These are phyloP conservation scores for Dalbergia cochinchinensis DNA, from an alignment of 306 rosid genomes.

Conservation along the genomic window DNA sequence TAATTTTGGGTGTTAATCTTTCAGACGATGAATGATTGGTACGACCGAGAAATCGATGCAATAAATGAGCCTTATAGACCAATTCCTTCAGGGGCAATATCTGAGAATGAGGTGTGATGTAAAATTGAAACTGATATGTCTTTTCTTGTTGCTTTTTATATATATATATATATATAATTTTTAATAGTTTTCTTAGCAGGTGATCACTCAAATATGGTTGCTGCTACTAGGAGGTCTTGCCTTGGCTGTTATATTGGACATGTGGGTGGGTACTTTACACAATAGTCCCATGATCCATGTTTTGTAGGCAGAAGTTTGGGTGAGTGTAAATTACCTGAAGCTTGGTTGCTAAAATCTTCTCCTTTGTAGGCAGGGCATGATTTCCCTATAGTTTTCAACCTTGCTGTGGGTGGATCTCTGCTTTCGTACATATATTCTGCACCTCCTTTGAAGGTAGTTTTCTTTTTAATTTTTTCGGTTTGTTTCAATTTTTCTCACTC, in stretches of 20 bases:
- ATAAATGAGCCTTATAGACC: conserved; percentile 99
- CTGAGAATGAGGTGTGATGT: conserved; percentile 85
- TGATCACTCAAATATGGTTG: conserved; percentile 94
- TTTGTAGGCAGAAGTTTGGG: background rate
- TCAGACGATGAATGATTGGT: conserved; percentile 96
- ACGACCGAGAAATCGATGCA: conserved; percentile 97
- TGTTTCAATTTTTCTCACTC: background rate
- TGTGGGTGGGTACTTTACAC: conserved; percentile 77
- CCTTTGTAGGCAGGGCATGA: conserved; percentile 84
- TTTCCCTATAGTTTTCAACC: conserved; percentile 81
- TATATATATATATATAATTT: background rate
- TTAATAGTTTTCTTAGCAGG: conserved; percentile 56
- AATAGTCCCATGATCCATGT: conserved; percentile 17
- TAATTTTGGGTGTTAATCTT: conserved; percentile 31
- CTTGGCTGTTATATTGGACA: conserved; percentile 80
- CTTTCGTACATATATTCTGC: conserved; percentile 96
- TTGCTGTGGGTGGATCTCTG: conserved; percentile 90
- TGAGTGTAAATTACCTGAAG: conserved; percentile 32
- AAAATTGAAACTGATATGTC: background rate
- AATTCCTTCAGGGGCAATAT: conserved; percentile 95
- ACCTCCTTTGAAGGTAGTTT: conserved; percentile 87
- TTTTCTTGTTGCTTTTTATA: background rate
- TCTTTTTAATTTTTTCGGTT: too few species aligned
- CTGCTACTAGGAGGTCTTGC: conserved; percentile 89
- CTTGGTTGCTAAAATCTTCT: conserved; percentile 46